Base-by-base conservation (phyloP, 2,329 filamentous ascomycete species). In the Stachybotrys elegans region DNA sequence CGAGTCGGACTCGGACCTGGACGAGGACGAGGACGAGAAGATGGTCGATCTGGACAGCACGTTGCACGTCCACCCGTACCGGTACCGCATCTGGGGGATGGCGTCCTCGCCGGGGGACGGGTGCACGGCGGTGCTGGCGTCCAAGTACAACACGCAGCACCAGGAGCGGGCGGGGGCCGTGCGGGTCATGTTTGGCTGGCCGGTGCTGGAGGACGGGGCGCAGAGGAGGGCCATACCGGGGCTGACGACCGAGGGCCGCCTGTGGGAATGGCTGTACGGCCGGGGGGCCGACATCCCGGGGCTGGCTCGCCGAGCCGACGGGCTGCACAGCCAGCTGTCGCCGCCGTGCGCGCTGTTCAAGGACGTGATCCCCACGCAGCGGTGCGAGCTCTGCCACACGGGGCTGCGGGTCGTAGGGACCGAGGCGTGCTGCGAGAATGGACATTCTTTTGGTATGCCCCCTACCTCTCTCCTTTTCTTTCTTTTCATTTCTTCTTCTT, bases 261-360 rank as follows among this genome's bases (percentile, higher is more conserved):
- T 75, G 36, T 81, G 77, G 70, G 73, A 80, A 48, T 78, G 73
- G 69, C 76, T 81, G 71, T 81, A 81, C 51, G 76, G 75, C 16
- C 62, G 62, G n/a, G 74, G 73, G 0, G 61, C 66, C 0, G 62
- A 67, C 2, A 70, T 78, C 3, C 63, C 68, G 0, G 73, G 71
- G n/a, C n/a, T n/a, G n/a, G n/a, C n/a, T n/a, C 4, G 62, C 70
- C 19, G 60, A 62, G 14, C 39, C 48, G 16, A 40, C 51, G 6
- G 46, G 53, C 20, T 36, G 4, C 46, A 47, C 21, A 41, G 46
- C 4, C 48, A 48, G 19, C 46, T 57, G 12, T 58, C 52, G 3
- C 48, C 56, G 1, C 40, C 76, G 11, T 58, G 57, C 14, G 58
- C 59, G 13, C 61, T 70, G 17, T 74, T 78, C 45, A 52, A 47